Percentiles rank a stretch among this genome's conserved stretches.
These are phyloP conservation scores for Aleurites moluccanus DNA, from an alignment of 441 rosid genomes.

Conservation along the genomic window DNA sequence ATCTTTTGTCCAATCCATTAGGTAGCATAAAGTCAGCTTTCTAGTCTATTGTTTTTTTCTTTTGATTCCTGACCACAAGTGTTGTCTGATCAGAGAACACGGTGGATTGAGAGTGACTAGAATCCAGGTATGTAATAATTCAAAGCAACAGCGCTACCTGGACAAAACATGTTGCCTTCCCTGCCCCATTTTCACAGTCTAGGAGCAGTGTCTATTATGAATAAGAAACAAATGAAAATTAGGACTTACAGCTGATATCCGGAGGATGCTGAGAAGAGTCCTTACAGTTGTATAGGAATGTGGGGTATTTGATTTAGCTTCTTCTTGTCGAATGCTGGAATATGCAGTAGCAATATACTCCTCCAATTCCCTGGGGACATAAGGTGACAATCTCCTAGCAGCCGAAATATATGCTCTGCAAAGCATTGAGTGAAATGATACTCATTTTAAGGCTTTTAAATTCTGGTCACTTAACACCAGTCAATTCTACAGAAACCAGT, in stretches of 20 bases:
- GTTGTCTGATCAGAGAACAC: neutral
- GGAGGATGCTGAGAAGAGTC: conserved; percentile 93
- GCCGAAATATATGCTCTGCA: conserved; percentile 93
- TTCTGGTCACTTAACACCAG: neutral
- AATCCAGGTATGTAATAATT: neutral
- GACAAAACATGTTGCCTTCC: conserved; percentile 5
- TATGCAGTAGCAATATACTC: conserved; percentile 96
- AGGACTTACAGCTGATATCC: conserved; percentile 88
- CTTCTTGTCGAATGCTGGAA: conserved; percentile 94
- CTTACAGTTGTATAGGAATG: conserved; percentile 97
- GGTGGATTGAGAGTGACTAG: neutral
- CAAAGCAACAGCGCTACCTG: conserved; percentile 6
- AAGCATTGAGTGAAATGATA: conserved; percentile 16
- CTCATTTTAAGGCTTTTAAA: conserved; percentile 4
- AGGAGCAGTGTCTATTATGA: conserved; percentile 1
- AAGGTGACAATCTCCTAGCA: conserved; percentile 87
- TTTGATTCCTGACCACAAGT: neutral
- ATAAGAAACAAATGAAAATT: conserved; percentile 6
- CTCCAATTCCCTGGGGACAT: conserved; percentile 81
- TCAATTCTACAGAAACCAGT: neutral
- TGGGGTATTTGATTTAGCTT: conserved; percentile 84
- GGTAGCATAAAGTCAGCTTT: neutral
- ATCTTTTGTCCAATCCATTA: neutral
- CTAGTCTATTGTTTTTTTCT: neutral
- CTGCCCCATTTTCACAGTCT: neutral